phyloP scores from a whole-genome alignment of 2,329 filamentous ascomycete genomes.

The Cladosporium phlei region DNA sequence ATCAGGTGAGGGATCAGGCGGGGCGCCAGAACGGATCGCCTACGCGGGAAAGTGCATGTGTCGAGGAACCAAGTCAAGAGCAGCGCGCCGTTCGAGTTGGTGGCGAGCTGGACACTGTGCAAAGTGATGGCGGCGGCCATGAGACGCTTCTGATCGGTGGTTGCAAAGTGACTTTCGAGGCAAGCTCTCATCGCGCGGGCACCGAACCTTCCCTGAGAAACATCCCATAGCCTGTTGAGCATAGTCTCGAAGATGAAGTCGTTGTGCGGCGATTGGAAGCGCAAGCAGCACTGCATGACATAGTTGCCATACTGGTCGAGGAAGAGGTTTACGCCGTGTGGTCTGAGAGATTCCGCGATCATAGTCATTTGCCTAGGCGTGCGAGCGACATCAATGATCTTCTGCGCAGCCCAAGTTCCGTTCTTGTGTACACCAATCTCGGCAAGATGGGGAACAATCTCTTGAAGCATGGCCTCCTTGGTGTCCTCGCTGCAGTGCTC shows the following conservation, averaged over 20 bases:
- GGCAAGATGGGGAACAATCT: slow-evolving; percentile 86
- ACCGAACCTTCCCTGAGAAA: slow-evolving; percentile 88
- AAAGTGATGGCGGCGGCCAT: slow-evolving; percentile 92
- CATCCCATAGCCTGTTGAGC: slow-evolving; percentile 89
- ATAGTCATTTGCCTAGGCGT: slow-evolving; percentile 74
- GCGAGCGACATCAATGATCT: slow-evolving; percentile 96
- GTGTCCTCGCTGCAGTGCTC: slow-evolving; percentile 89
- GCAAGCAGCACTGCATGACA: slow-evolving; percentile 90
- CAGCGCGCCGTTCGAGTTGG: slow-evolving; percentile 90
- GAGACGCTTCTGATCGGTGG: slow-evolving; percentile 92
- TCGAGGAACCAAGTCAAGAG: slow-evolving; percentile 97
- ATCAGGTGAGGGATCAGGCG: slow-evolving; percentile 88
- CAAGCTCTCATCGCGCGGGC: slow-evolving; percentile 95
- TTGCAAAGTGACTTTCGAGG: slow-evolving; percentile 89
- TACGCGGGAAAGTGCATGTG: slow-evolving; percentile 90
- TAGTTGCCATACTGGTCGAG: slow-evolving; percentile 98
- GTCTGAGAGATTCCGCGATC: slow-evolving; percentile 77
- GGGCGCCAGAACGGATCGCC: slow-evolving; percentile 85
- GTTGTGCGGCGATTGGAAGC: slow-evolving; percentile 83
- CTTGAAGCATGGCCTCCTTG: slow-evolving; percentile 82
- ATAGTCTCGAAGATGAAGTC: slow-evolving; percentile 98
- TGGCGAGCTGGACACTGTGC: slow-evolving; percentile 92
- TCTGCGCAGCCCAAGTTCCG: slow-evolving; percentile 97
- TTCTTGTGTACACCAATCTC: slow-evolving; percentile 99
- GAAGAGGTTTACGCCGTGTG: slow-evolving; percentile 87